Percentiles rank a stretch among this genome's conserved stretches.
phyloP scores from a whole-genome alignment of 2,329 filamentous ascomycete species.

The Phaeomoniella chlamydospora region DNA sequence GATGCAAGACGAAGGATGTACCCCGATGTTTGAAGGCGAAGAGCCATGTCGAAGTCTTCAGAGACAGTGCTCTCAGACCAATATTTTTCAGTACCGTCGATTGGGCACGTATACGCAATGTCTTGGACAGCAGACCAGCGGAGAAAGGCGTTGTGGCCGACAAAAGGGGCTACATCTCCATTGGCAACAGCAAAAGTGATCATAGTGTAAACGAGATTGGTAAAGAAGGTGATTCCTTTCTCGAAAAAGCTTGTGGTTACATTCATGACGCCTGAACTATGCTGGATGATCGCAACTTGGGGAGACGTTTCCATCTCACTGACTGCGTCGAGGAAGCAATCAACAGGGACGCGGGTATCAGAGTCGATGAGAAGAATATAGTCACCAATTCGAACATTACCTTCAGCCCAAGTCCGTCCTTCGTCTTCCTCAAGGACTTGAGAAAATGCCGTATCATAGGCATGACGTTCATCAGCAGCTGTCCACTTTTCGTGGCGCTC shows the following conservation, averaged over 20 bases:
- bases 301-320: conserved; percentile 57
- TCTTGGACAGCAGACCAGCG: conserved; percentile 53
- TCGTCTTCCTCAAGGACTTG: conserved; percentile 39
- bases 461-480: conserved; percentile 21
- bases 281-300: conserved; percentile 58
- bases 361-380: conserved; percentile 58
- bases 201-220: conserved; percentile 60
- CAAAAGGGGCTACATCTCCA: conserved; percentile 61
- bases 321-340: conserved; percentile 55
- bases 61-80: conserved; percentile 67
- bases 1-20: conserved; percentile 55
- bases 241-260: conserved; percentile 60
- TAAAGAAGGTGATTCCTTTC: conserved; percentile 65
- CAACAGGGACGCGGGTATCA: conserved; percentile 52
- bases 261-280: conserved; percentile 63
- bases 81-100: conserved; percentile 49
- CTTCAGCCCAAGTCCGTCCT: conserved; percentile 52
- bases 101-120: conserved; percentile 37
- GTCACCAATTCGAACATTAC: conserved; percentile 74
- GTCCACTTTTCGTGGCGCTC: conserved; percentile 11
- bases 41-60: conserved; percentile 63
- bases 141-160: conserved; percentile 64
- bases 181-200: conserved; percentile 57
- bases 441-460: conserved; percentile 35
- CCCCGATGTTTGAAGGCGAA: conserved; percentile 54